Percentiles rank a stretch among this genome's conserved stretches.
phyloP scores from a whole-genome alignment of 768 basidiomycete species.

The Leccinum disarticulatum region DNA sequence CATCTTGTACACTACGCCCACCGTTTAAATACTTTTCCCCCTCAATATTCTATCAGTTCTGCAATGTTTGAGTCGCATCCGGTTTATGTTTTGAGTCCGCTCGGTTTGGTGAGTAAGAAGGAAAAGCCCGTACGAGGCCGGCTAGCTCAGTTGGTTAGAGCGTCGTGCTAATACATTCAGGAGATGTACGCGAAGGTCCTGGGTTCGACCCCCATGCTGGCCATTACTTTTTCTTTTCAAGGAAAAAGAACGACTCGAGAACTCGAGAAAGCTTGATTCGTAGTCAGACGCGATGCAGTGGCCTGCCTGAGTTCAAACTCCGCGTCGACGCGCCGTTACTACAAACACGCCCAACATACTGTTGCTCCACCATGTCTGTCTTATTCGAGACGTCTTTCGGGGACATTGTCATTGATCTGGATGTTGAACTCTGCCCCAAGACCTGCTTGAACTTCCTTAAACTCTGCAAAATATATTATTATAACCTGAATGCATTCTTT shows the following conservation, averaged over 20 bases:
- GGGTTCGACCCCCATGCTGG: conserved; percentile 43
- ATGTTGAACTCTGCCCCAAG: conserved; percentile 86
- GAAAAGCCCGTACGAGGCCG: conserved; percentile 44
- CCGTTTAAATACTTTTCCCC: conserved; percentile 3
- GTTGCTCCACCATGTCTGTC: conserved; percentile 70
- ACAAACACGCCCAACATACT: neutral
- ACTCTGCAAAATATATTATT: conserved; percentile 95
- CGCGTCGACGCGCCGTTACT: neutral
- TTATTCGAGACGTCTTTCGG: conserved; percentile 96
- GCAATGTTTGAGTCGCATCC: neutral
- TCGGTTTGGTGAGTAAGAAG: neutral
- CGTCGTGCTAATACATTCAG: conserved; percentile 66
- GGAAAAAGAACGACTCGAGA: neutral
- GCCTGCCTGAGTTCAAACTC: neutral
- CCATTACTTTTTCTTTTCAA: conserved; percentile 21
- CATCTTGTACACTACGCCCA: conserved; percentile 20
- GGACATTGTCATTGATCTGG: conserved; percentile 95
- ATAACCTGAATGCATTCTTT: conserved; percentile 97
- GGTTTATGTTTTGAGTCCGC: neutral
- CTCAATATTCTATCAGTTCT: neutral
- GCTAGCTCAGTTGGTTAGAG: conserved; percentile 94
- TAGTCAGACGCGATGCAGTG: too few relatives aligned
- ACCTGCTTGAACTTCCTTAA: conserved; percentile 97
- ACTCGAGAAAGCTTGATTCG: too few relatives aligned
- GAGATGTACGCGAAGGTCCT: conserved; percentile 35